Evolutionary conservation across 768 basidiomycete species (phyloP), one percentile per base, ranked within the genome.

Genomic region (Termitomyces sp.): DNA sequence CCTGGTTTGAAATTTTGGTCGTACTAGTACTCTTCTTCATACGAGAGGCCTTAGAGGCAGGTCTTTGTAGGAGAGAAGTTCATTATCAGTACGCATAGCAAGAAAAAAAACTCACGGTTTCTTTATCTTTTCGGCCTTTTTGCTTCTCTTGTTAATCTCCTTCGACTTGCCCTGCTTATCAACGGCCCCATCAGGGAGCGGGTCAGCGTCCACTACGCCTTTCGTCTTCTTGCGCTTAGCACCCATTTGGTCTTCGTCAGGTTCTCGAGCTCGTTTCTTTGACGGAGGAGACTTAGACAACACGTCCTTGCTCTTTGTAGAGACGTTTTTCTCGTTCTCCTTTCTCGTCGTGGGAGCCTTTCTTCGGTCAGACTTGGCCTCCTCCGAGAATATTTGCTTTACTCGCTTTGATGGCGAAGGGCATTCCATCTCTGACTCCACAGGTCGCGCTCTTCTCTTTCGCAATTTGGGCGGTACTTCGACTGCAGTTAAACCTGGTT

Each of bases 191-290:
- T 53, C 50, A 36, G 40, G 8, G 25, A 5, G 17, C 37, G 8
- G 17, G 1, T 6, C 11, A 2, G n/a, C 37, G 46, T 38, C 17
- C 15, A n/a, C 53, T n/a, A 8, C 15, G 20, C 46, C 10, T 36
- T 48, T 38, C 15, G 58, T 34, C 52, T 60, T 65, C 8, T 56
- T 56, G 29, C 52, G 56, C 15, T 15, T 42, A 42, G 40, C 17
- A 42, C 15, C 40, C 40, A 5, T 17, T n/a, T 2, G 46, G 10
- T 60, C 64, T 15, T 43, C 43, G 1, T 52, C 61, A 9, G 61
- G 47, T 15, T 53, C 58, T 45, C 64, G 59, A 7, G 50, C 20
- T 12, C 61, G 64, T 34, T 65, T 65, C 32, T 43, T 65, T 5
- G 56, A 51, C 9, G 38, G 17, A 17, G 54, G 47, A 37, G 43